Base-by-base conservation (phyloP, 2,329 filamentous ascomycete genomes). In the Parasarocladium wereldwijsianum region DNA sequence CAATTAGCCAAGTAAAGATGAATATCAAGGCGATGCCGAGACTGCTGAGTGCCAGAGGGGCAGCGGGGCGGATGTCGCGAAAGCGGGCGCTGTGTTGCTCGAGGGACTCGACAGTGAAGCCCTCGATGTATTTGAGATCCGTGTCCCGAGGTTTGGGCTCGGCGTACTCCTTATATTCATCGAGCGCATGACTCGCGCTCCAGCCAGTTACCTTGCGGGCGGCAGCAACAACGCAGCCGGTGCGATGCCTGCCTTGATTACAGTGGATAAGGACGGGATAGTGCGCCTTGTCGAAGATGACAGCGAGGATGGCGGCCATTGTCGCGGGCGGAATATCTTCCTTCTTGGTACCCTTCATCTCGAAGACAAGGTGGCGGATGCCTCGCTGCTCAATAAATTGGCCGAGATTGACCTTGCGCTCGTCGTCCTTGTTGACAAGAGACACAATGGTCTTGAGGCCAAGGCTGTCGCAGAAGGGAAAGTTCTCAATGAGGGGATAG, bases 161-260 rank as follows among this genome's bases (percentile, higher is more conserved):
- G 1, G 72, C 71, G 40, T 75, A 86, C 1, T 58, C 56, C 37
- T 64, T 60, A 56, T 93, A 93, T 51, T 94, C 86, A 29, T 70
- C 62, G 20, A 90, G 51, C 20, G 81, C 69, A 11, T 60, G 56
- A 2, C 64, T 50, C 2, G 72, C 49, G 12, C 71, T 58, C 74
- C 80, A 82, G 10, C 78, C 72, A 10, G 72, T 67, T 9, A 81
- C 55, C 47, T 80, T 82, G 38, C 85, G 75, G 37, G 92, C 66
- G 34, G 80, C 75, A 12, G 74, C 86, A 28, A 86, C 68, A n/a
- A 90, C 77, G 46, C 85, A 93, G 14, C 86, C 86, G 12, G 86
- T 93, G 34, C 86, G 78, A 47, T 94, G 86, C 66, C 82, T 90
- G 47, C 86, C 86, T 42, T 93, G 86, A 48, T 93, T 94, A 64